Base-by-base conservation (phyloP, 306 rosid genomes). In the Begonia masoniana region DNA sequence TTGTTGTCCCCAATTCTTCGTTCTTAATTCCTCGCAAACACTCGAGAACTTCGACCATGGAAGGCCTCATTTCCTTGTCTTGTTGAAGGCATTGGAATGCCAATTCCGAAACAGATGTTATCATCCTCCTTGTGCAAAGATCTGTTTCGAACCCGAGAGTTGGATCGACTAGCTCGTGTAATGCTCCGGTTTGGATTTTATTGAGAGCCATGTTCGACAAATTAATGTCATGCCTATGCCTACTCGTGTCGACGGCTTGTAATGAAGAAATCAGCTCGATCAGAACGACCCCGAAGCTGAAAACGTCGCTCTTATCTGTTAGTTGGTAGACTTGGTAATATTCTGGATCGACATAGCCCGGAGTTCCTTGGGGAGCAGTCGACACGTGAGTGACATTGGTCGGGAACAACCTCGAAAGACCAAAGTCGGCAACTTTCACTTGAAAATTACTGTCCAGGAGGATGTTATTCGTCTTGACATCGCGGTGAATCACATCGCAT, bases 361-460 rank as follows among this genome's bases (percentile, higher is more conserved):
- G 97, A 5, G 97, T 89, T 42, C 97, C 97, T 56, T 89, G 97
- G 47, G 97, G 97, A 52, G 94, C 97, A 13, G 97, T 89, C 19
- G 97, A 80, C 15, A 89, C 94, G 42, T 89, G 97, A 10, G 97
- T 89, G 52, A 74, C 83, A 61, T 80, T 56, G 1, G 10, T 73
- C 4, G 97, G 95, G 68, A 82, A 83, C 69, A 76, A 41, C 31
- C 89, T 64, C 31, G 97, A 89, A 15, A 89, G 82, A 19, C 97
- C 97, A 47, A 89, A 89, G 71, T 89, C 97, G 56, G 94, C 94
- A 55, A 89, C 97, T 75, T 89, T 89, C 6, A 89, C 95, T 2
- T 58, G 57, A 47, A 76, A 89, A 4, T 71, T 55, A 1, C 76
- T 64, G 48, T 83, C 85, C 2, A 89, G 70, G 56, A 89, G 94